Conservation (phyloP, 331 rosid species). For the Arachis monticola region DNA sequence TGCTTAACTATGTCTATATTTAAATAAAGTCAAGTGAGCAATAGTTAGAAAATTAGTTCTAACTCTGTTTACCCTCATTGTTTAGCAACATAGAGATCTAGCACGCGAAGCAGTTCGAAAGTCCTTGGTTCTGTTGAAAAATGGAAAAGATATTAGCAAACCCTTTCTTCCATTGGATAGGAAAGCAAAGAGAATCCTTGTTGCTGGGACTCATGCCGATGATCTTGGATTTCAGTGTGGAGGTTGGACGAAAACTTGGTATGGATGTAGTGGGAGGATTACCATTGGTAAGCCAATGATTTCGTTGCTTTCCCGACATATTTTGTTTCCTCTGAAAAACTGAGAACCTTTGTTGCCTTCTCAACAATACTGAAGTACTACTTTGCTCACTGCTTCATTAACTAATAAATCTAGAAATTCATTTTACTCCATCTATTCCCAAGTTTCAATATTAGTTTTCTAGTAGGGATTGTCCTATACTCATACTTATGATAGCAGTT, state of each 20-base stretch:
- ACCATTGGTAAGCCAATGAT: conserved; percentile 61
- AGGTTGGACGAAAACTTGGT: conserved; percentile 83
- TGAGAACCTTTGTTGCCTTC: conserved; percentile 20
- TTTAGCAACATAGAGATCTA: conserved; percentile 79
- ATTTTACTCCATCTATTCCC: conserved; percentile 9
- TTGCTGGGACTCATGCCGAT: conserved; percentile 79
- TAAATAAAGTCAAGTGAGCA: not conserved
- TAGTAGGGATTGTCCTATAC: not conserved
- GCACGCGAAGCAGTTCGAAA: conserved; percentile 87
- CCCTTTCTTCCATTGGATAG: conserved; percentile 80
- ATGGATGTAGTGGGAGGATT: conserved; percentile 66
- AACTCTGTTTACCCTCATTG: conserved; percentile 21
- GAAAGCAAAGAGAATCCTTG: conserved; percentile 71
- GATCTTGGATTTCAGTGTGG: conserved; percentile 90
- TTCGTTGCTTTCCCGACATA: conserved; percentile 12
- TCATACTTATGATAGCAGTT: conserved; percentile 4
- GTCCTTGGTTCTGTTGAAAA: conserved; percentile 86
- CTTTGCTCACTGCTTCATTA: not conserved
- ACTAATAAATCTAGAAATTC: conserved; percentile 27
- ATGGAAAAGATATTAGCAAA: conserved; percentile 64
- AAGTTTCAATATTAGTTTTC: conserved; percentile 8
- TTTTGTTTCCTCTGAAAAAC: conserved; percentile 5
- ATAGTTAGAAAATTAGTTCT: too few relatives aligned
- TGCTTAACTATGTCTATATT: not conserved
- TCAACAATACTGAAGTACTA: not conserved